Conservation (phyloP, 1,284 basidiomycete genomes). For the Cryptococcus sp. region DNA sequence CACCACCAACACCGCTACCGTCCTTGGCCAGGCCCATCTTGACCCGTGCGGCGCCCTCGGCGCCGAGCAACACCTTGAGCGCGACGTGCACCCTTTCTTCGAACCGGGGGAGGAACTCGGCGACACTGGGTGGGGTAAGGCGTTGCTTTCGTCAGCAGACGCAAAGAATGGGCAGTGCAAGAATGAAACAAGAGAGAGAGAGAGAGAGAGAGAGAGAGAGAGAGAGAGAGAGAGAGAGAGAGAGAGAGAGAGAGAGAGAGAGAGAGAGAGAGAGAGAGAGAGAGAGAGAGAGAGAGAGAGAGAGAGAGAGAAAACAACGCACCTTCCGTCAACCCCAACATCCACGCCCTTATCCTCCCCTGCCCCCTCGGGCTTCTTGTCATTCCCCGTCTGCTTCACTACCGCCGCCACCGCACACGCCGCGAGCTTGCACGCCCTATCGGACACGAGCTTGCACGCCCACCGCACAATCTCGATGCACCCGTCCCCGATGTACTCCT, state of each 20-base stretch:
- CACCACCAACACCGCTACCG: conserved; percentile 93
- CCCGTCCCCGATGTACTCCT: conserved; percentile 46
- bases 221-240: too few species aligned
- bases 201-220: too few species aligned
- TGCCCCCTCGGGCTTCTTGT: conserved; percentile 51
- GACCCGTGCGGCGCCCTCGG: conserved; percentile 70
- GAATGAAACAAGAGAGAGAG: too few species aligned
- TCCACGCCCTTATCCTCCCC: conserved; percentile 57
- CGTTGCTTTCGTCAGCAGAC: too few species aligned
- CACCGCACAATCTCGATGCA: conserved; percentile 74
- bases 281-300: too few species aligned
- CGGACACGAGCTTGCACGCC: conserved; percentile 71
- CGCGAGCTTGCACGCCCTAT: conserved; percentile 77
- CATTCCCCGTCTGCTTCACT: conserved; percentile 71
- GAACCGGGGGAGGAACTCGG: conserved; percentile 87
- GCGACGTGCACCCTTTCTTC: conserved; percentile 70
- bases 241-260: too few species aligned
- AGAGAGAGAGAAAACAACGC: too few species aligned
- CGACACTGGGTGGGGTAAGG: too few species aligned
- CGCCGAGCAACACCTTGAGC: conserved; percentile 70
- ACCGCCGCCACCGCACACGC: conserved; percentile 84
- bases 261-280: too few species aligned
- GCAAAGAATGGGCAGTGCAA: too few species aligned
- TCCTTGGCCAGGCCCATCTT: conserved; percentile 92
- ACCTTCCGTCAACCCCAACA: conserved; percentile 89